Percentiles rank a stretch among this genome's conserved stretches.
Conservation (phyloP, 345 rosid species). For the Salix exigua region DNA sequence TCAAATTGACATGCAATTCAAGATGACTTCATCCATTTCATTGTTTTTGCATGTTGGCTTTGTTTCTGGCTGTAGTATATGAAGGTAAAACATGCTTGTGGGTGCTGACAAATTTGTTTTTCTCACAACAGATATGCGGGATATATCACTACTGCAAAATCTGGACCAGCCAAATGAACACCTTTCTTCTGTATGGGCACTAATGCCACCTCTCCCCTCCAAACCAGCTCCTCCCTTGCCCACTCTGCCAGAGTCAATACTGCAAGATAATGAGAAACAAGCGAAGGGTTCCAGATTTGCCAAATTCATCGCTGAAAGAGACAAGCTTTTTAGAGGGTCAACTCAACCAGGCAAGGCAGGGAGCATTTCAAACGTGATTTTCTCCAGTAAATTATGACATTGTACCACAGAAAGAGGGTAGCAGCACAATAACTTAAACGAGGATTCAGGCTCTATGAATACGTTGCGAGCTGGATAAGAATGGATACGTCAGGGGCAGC, state of each 20-base stretch:
- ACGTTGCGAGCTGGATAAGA: background rate
- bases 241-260: constrained; percentile 33
- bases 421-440: too few species aligned
- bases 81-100: background rate
- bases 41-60: background rate
- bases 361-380: constrained; percentile 29
- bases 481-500: background rate
- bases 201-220: constrained; percentile 67
- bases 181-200: constrained; percentile 74
- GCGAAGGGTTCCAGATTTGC: constrained; percentile 75
- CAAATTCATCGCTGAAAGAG: constrained; percentile 64
- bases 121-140: constrained; percentile 47
- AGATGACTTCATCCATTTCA: background rate
- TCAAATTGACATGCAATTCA: background rate
- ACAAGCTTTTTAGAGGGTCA: constrained; percentile 38
- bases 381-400: constrained; percentile 69
- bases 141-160: constrained; percentile 43
- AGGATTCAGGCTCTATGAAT: too few species aligned
- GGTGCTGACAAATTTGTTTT: constrained; percentile 1
- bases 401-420: background rate
- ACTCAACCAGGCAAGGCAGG: constrained; percentile 21
- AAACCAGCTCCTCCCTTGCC: constrained; percentile 45
- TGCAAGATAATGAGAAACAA: constrained; percentile 42
- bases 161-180: constrained; percentile 63
- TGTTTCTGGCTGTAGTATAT: background rate